These are phyloP conservation scores for Trichoderma sp. DNA, from an alignment of 2,329 filamentous ascomycete genomes.

Conservation along the genomic window DNA sequence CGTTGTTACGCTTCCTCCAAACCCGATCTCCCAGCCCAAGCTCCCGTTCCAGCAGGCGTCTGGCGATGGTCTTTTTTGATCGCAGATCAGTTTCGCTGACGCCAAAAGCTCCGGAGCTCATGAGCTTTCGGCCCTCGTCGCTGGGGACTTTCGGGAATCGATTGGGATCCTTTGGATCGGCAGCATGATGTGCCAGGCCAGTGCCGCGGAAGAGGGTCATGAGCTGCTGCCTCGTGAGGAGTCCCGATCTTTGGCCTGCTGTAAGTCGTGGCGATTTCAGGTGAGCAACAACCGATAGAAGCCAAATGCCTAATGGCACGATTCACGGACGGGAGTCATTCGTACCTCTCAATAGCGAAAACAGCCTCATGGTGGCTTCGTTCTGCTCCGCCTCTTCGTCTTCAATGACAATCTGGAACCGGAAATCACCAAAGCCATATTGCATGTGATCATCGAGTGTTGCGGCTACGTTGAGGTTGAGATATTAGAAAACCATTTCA, in stretches of 20 bases:
- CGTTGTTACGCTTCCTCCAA: slow-evolving; percentile 61
- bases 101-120: slow-evolving; percentile 82
- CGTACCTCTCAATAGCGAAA: slow-evolving; percentile 40
- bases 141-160: slow-evolving; percentile 84
- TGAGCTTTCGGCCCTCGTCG: slow-evolving; percentile 72
- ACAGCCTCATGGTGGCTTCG: slow-evolving; percentile 40
- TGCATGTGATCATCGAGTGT: slow-evolving; percentile 2
- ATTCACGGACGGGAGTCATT: too few species aligned
- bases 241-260: slow-evolving; percentile 32
- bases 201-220: slow-evolving; percentile 46
- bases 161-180: slow-evolving; percentile 51
- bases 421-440: slow-evolving; percentile 29
- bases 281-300: neutral
- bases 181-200: slow-evolving; percentile 39
- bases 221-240: slow-evolving; percentile 45
- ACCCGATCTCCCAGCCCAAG: slow-evolving; percentile 68
- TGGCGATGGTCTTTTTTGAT: slow-evolving; percentile 63
- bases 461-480: neutral
- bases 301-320: neutral
- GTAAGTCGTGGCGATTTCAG: neutral
- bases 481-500: neutral
- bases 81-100: slow-evolving; percentile 59
- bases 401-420: slow-evolving; percentile 27
- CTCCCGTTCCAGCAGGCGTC: slow-evolving; percentile 78
- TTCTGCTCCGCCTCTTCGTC: slow-evolving; percentile 32